Base-by-base conservation (phyloP, 2,329 filamentous ascomycete genomes). In the Ceratocystis colombiana region DNA sequence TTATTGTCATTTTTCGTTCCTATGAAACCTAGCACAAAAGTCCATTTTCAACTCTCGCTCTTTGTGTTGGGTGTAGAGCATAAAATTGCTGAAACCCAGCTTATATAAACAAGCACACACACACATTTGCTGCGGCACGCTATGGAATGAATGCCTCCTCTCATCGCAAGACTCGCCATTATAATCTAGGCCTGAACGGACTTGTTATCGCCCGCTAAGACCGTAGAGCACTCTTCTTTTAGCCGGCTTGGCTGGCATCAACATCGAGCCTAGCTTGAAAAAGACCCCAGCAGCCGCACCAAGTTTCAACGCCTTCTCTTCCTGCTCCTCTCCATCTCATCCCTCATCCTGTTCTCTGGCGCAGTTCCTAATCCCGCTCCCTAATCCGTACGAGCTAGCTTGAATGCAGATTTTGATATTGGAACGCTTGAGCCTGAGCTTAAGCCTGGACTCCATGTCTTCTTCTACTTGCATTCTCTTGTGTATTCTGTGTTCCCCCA, bases 291-390 rank as follows among this genome's bases (percentile, higher is more conserved):
- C 50, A 25, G 50, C 50, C 25, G 50, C 20, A 3, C 22, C 2
- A 57, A 33, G 53, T 17, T 57, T 57, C 53, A 57, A 57, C 15
- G 53, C 53, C 17, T 25, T 55, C 50, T 57, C 53, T 57, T 30
- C 20, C 50, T 28, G 28, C 15, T 57, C 22, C 22, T 57, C 10
- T 5, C 10, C 8, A 25, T 15, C 22, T 7, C 50, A 15, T 28
- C 20, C 50, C 12, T 22, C 25, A 25, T 55, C 50, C 20, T 28
- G 20, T n/a, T 55, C 20, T 55, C 30, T n/a, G 48, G n/a, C 7
- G 6, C 20, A 41, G 37, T 15, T 15, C 4, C 37, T 15, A 41
- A 41, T 50, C 6, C 48, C 48, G n/a, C 48, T 8, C 48, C 6
- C 20, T 22, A 10, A 10, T 50, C 12, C 20, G 3, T 25, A 0